Evolutionary conservation across 2,329 filamentous ascomycete species (phyloP), one percentile per base, ranked within the genome.

Genomic region (Cryphonectria nitschkei): DNA sequence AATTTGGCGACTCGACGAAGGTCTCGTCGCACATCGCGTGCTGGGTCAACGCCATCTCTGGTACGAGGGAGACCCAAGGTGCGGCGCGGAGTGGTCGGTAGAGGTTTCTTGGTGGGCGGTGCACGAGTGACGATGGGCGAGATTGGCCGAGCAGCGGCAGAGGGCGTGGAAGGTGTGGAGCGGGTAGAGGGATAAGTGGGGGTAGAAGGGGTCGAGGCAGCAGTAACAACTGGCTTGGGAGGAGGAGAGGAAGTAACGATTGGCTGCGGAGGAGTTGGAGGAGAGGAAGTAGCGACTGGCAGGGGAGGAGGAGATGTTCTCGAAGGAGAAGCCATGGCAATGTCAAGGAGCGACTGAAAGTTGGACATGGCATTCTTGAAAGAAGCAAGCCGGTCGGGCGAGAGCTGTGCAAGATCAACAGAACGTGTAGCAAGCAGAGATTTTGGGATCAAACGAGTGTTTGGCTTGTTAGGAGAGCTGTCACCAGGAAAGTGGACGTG

Each of bases 351-450:
- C 22, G 63, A 46, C 26, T 50, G 41, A n/a, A 65, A 65, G 29
- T 52, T 65, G 29, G 63, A 19, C 63, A 65, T 65, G 29, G 63
- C 63, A 8, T 8, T n/a, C 29, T 34, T 50, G 63, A 65, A 65
- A 34, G 63, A 46, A 34, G 63, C 63, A 16, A 65, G 63, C n/a
- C 34, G 34, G 22, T 43, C 26, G 37, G 65, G 52, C 50, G 65
- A 67, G 34, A 60, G 37, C 22, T 67, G n/a, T n/a, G 65, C 9
- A 54, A 60, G 65, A 60, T 58, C 65, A 7, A 43, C 37, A 14
- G 52, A 46, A 5, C 22, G 34, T 16, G 65, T n/a, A 22, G 29
- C 54, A 50, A 43, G 43, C 16, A 26, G 26, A 19, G 54, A 34
- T 1, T 29, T 34, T 32, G n/a, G 34, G 39, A 19, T 16, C 26